Conservation (phyloP, 2,329 filamentous ascomycete species). For the Dryadomyces quercus-mongolicae region DNA sequence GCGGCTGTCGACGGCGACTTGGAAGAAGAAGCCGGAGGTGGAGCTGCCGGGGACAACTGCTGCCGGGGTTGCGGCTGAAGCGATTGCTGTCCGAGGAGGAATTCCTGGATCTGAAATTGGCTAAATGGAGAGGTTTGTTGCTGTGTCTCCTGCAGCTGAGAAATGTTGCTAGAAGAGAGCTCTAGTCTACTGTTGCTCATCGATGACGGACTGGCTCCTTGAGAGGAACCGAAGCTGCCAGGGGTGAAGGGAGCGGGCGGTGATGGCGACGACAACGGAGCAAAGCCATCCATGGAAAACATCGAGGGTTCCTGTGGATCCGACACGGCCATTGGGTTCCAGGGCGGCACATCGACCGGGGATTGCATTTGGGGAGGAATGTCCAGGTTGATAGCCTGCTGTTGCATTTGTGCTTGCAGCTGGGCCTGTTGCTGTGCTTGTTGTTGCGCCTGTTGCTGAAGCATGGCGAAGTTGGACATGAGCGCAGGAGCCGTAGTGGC, state of each 20-base stretch:
- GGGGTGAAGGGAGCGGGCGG: constrained; percentile 14
- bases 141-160: not conserved
- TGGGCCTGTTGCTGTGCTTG: not conserved
- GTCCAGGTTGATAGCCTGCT: constrained; percentile 17
- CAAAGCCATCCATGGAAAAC: constrained; percentile 25
- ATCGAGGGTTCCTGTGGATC: constrained; percentile 19
- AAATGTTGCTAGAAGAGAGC: constrained; percentile 8
- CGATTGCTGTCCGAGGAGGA: not conserved
- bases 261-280: constrained; percentile 20
- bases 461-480: not conserved
- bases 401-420: not conserved
- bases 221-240: constrained; percentile 9
- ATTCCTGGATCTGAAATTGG: not conserved
- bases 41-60: not conserved
- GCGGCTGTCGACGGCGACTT: not conserved
- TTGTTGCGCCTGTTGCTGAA: not conserved
- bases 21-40: not conserved
- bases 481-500: not conserved
- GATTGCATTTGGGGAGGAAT: constrained; percentile 26
- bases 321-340: constrained; percentile 27
- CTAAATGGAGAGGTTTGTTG: constrained; percentile 2
- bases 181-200: constrained; percentile 17
- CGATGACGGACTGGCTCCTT: constrained; percentile 20
- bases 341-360: constrained; percentile 25
- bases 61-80: not conserved